These are phyloP conservation scores for Apiospora koreana DNA, from an alignment of 2,329 filamentous ascomycete genomes.

Conservation along the genomic window DNA sequence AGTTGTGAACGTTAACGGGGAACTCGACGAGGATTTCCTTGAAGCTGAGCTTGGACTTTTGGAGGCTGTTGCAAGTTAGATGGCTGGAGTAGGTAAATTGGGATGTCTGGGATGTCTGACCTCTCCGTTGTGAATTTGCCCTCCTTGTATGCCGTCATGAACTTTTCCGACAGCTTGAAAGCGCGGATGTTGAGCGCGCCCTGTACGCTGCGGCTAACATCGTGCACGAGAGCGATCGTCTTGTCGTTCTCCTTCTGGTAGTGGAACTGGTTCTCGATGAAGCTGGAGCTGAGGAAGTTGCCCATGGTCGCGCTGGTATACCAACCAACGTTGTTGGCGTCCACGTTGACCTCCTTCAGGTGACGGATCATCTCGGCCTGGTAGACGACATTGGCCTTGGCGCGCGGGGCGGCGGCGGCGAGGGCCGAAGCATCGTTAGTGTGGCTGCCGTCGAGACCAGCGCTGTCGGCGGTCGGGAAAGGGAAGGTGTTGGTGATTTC, in stretches of 20 bases:
- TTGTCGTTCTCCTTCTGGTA: constrained; percentile 95
- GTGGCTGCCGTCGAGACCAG: constrained; percentile 65
- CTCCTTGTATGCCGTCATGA: constrained; percentile 94
- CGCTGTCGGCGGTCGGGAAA: constrained; percentile 81
- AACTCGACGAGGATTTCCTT: constrained; percentile 92
- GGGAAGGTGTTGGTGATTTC: constrained; percentile 95
- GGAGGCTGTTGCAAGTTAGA: constrained; percentile 61
- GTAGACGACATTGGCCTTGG: constrained; percentile 86
- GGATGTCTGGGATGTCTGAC: constrained; percentile 54
- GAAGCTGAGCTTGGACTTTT: constrained; percentile 92
- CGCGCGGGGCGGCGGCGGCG: constrained; percentile 85
- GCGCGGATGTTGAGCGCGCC: constrained; percentile 87
- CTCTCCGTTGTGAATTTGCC: constrained; percentile 95
- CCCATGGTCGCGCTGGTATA: constrained; percentile 99
- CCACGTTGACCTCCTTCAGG: constrained; percentile 94
- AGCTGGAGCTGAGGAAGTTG: constrained; percentile 92
- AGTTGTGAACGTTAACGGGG: constrained; percentile 91
- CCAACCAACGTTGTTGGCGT: constrained; percentile 97
- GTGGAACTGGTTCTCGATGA: constrained; percentile 97
- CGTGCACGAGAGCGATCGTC: constrained; percentile 88
- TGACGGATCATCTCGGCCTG: constrained; percentile 97
- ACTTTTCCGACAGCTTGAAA: constrained; percentile 83
- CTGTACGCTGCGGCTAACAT: constrained; percentile 92
- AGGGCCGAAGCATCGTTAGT: constrained; percentile 71
- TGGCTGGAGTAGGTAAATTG: not conserved